Evolutionary conservation across 225 moss, liverwort and hornwort species (phyloP).

Genomic region (Polytrichum commune): DNA sequence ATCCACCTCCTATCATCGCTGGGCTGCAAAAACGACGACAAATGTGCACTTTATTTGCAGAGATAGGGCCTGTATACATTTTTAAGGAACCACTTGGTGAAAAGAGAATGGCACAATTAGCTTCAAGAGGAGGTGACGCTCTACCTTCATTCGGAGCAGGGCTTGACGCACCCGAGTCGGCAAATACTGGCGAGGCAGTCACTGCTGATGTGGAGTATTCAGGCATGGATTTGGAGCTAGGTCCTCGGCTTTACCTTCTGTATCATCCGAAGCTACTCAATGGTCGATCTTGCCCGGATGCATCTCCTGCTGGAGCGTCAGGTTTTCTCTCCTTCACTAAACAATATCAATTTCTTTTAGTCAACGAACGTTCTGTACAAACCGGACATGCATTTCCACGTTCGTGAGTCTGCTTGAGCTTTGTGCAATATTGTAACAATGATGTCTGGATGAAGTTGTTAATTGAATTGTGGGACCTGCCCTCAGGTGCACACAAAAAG

Average conservation of each 20-base stretch:
- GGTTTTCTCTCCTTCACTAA: slow-evolving; percentile 30
- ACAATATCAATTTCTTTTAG: background rate
- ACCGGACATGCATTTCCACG: too few relatives aligned
- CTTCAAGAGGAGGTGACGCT: slow-evolving; percentile 78
- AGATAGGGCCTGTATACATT: slow-evolving; percentile 92
- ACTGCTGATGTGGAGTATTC: slow-evolving; percentile 76
- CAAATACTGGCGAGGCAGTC: slow-evolving; percentile 70
- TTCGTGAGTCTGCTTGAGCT: too few relatives aligned
- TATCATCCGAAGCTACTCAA: slow-evolving; percentile 87
- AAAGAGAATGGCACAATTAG: slow-evolving; percentile 74
- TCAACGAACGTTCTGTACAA: too few relatives aligned
- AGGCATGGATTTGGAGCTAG: slow-evolving; percentile 75
- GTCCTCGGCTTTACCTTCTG: slow-evolving; percentile 79
- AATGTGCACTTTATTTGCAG: slow-evolving; percentile 89
- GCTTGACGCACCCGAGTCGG: slow-evolving; percentile 80
- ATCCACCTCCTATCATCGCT: slow-evolving; percentile 92
- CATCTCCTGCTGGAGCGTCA: slow-evolving; percentile 84
- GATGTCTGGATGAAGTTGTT: too few relatives aligned
- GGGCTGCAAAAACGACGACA: slow-evolving; percentile 86
- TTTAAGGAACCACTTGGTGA: slow-evolving; percentile 88
- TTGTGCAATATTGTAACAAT: too few relatives aligned
- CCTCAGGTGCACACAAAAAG: slow-evolving; percentile 76
- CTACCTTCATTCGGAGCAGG: slow-evolving; percentile 79
- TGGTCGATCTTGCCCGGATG: slow-evolving; percentile 87
- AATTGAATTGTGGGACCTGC: too few relatives aligned